These are phyloP conservation scores for Rusavskia elegans DNA, from an alignment of 495 filamentous ascomycete genomes.

Conservation along the genomic window DNA sequence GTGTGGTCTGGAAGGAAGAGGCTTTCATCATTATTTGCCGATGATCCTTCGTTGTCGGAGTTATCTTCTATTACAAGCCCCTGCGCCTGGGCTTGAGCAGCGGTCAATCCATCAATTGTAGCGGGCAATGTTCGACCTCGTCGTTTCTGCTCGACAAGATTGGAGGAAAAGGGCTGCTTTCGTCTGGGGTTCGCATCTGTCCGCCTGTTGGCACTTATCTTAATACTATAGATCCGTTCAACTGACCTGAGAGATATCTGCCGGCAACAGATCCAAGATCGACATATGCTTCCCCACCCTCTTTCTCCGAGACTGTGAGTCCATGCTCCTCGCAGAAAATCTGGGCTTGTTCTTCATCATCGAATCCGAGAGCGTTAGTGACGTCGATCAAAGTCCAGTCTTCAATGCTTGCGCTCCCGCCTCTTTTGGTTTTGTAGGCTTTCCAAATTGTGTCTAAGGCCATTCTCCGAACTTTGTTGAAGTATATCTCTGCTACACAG, in stretches of 20 bases:
- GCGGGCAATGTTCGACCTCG: slow-evolving; percentile 30
- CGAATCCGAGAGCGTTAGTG: slow-evolving; percentile 53
- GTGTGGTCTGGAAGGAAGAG: slow-evolving; percentile 26
- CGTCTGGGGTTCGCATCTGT: slow-evolving; percentile 13
- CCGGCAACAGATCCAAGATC: slow-evolving; percentile 16
- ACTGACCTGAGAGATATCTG: slow-evolving; percentile 13
- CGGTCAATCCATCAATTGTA: slow-evolving; percentile 34
- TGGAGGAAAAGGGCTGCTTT: slow-evolving; percentile 33
- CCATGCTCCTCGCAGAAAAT: slow-evolving; percentile 55
- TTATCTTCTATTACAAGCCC: slow-evolving; percentile 27
- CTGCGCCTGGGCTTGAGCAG: slow-evolving; percentile 28
- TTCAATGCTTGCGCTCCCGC: slow-evolving; percentile 38
- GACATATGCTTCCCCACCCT: slow-evolving; percentile 34
- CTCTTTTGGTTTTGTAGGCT: slow-evolving; percentile 31
- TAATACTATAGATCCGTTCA: not conserved
- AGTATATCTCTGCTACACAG: slow-evolving; percentile 84
- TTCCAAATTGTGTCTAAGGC: slow-evolving; percentile 56
- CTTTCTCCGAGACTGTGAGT: slow-evolving; percentile 40
- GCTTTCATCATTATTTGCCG: slow-evolving; percentile 17
- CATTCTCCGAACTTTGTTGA: slow-evolving; percentile 61
- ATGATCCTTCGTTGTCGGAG: slow-evolving; percentile 6
- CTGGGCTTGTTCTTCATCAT: slow-evolving; percentile 51
- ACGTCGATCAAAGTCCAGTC: slow-evolving; percentile 60
- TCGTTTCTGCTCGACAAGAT: slow-evolving; percentile 34
- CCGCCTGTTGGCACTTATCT: not conserved